Percentiles rank a stretch among this genome's conserved stretches.
phyloP scores from a whole-genome alignment of 139 green algal genomes.

The Chlorella sp. region DNA sequence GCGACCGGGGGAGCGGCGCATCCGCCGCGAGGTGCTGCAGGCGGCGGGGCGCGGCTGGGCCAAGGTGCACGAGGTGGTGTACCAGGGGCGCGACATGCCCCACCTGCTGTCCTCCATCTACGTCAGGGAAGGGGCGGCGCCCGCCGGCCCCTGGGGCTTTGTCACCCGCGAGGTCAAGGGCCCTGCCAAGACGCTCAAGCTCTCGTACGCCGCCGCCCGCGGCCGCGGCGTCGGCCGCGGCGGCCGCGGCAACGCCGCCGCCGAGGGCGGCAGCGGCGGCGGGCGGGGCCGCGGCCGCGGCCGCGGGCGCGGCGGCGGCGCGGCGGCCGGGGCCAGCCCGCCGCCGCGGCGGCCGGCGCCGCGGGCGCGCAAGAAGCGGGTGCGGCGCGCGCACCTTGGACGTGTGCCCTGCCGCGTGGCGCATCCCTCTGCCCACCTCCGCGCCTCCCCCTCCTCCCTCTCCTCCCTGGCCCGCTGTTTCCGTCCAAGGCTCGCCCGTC shows the following conservation, averaged over 20 bases:
- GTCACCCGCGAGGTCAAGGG: constrained; percentile 19
- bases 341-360: too few relatives aligned
- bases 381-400: too few relatives aligned
- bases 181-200: constrained; percentile 8
- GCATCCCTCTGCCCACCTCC: too few relatives aligned
- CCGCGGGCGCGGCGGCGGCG: not conserved
- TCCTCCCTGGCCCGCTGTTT: too few relatives aligned
- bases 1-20: constrained; percentile 11
- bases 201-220: constrained; percentile 36
- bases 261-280: not conserved
- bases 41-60: not conserved
- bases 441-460: too few relatives aligned
- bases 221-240: constrained; percentile 25
- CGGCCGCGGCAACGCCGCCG: not conserved
- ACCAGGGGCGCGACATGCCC: constrained; percentile 32
- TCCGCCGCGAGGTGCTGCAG: constrained; percentile 36
- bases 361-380: too few relatives aligned
- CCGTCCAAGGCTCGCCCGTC: too few relatives aligned
- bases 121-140: not conserved
- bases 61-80: constrained; percentile 39
- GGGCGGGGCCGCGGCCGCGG: constrained; percentile 25
- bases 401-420: too few relatives aligned
- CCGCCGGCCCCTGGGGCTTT: constrained; percentile 15
- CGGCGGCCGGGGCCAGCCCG: too few relatives aligned
- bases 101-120: constrained; percentile 41